phyloP scores from a whole-genome alignment of 805 yeast species.

The Candida multigemmis region DNA sequence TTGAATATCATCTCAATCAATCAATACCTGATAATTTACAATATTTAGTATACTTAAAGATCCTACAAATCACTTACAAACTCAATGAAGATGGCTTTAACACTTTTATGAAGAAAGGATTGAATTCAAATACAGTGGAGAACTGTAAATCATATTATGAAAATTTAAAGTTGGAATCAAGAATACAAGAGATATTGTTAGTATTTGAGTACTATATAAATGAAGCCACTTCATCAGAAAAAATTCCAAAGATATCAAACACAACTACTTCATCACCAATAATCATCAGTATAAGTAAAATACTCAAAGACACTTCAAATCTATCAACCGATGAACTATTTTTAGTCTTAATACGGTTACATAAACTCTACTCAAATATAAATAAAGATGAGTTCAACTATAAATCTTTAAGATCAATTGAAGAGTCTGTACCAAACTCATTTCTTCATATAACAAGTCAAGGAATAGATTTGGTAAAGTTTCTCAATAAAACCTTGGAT shows the following conservation, averaged over 20 bases:
- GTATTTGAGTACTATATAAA: conserved; percentile 22
- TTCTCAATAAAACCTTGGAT: conserved; percentile 11
- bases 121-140: conserved; percentile 3
- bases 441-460: conserved; percentile 26
- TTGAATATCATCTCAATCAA: conserved; percentile 13
- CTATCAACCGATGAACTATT: conserved; percentile 17
- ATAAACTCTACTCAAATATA: conserved; percentile 14
- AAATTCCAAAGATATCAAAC: conserved; percentile 5
- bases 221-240: too few relatives aligned
- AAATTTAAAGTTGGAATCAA: conserved; percentile 8
- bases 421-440: conserved; percentile 16
- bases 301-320: conserved; percentile 10
- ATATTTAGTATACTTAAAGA: conserved; percentile 21
- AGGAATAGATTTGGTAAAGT: conserved; percentile 19
- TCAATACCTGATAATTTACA: conserved; percentile 25
- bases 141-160: conserved; percentile 9
- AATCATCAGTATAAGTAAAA: conserved; percentile 10
- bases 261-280: conserved; percentile 14
- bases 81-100: conserved; percentile 21
- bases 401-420: conserved; percentile 25
- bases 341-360: conserved; percentile 23
- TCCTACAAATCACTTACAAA: conserved; percentile 18
- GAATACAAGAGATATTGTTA: conserved; percentile 14
- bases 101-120: conserved; percentile 18
- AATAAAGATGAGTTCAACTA: conserved; percentile 26